Base-by-base conservation (phyloP, 2,329 filamentous ascomycete genomes). In the Aspergillus pseudoglaucus region DNA sequence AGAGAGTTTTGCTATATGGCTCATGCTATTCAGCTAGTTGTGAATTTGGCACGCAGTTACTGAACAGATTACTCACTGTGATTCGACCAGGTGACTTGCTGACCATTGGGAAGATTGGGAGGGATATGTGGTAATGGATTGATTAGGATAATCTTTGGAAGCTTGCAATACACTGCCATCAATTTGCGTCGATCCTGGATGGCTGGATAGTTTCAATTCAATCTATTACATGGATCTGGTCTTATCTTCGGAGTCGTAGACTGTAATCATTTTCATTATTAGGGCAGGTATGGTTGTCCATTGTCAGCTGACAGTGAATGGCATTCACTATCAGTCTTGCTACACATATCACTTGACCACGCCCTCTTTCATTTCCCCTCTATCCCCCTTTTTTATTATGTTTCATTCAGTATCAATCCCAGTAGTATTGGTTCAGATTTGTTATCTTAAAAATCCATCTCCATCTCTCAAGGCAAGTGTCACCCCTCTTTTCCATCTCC, bases 191-290 rank as follows among this genome's bases (percentile, higher is more conserved):
- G 33, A 47, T 46, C 23, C 41, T 48, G 47, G 54, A 38, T 46
- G 47, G 27, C 47, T 46, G 50, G 47, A 51, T 56, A 55, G 41
- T 46, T 47, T 47, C 47, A 57, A 58, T 57, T 50, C n/a, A 50
- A 53, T 47, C 46, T 50, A 48, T 50, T 53, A 35, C 41, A 47
- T 52, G 42, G 42, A 22, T 18, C 3, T n/a, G 15, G 14, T 35
- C 22, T 8, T 35, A 8, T 15, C n/a, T 35, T n/a, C n/a, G 14
- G 14, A 23, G 38, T 6, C 38, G 12, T 20, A 41, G 18, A 10
- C 25, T 30, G 25, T 30, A 30, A 30, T 12, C 22, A 22, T 22
- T 22, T 27, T 30, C 25, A 30, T 12, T 5, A 30, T 30, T 30
- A 30, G 25, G 9, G 25, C 10, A 30, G 10, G 25, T 30, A 2